These are phyloP conservation scores for Zalerion maritima DNA, from an alignment of 495 filamentous ascomycete species.

Conservation along the genomic window DNA sequence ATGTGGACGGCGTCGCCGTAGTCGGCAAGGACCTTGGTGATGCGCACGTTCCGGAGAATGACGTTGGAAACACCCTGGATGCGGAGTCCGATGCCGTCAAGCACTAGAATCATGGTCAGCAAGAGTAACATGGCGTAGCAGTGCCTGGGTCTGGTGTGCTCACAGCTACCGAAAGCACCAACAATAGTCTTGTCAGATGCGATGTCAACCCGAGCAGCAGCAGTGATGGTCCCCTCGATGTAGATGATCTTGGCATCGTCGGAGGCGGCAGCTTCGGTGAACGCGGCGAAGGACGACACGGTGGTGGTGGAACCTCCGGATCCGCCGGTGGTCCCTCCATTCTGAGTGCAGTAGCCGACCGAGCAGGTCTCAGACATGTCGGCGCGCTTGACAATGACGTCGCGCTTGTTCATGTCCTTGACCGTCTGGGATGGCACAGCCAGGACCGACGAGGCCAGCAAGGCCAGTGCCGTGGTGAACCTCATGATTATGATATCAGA, in stretches of 20 bases:
- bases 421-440: too few species aligned
- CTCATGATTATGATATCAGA: too few species aligned
- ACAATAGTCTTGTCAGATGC: conserved; percentile 43
- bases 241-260: conserved; percentile 32
- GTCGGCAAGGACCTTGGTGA: conserved; percentile 40
- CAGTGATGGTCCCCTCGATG: conserved; percentile 30
- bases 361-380: too few species aligned
- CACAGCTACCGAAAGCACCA: conserved; percentile 22
- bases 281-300: conserved; percentile 40
- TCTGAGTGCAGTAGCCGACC: conserved; percentile 29
- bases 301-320: conserved; percentile 42
- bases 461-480: too few species aligned
- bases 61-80: conserved; percentile 36
- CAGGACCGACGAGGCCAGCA: too few species aligned
- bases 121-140: not conserved
- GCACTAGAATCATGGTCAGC: conserved; percentile 15
- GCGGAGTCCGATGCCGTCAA: conserved; percentile 30
- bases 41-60: conserved; percentile 48
- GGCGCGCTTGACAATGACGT: too few species aligned
- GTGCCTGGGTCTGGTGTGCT: conserved; percentile 1
- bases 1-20: conserved; percentile 48
- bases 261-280: conserved; percentile 32
- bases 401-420: too few species aligned
- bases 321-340: conserved; percentile 45
- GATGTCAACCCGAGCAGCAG: conserved; percentile 27